Conservation (phyloP, 2,329 filamentous ascomycete species). For the Phoma sp. region DNA sequence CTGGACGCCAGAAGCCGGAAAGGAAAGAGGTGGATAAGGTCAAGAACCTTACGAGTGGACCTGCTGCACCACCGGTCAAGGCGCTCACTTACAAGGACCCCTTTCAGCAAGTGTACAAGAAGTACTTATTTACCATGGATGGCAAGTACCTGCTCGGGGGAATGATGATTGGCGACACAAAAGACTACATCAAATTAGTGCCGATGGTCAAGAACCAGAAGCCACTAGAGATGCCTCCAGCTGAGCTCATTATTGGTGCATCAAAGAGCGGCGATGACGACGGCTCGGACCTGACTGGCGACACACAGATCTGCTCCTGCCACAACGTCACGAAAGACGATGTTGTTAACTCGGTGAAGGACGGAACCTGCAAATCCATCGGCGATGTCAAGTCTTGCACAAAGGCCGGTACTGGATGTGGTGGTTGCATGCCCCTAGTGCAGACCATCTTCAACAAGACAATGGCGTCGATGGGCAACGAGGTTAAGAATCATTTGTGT, state of each 20-base stretch:
- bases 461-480: conserved; percentile 83
- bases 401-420: conserved; percentile 89
- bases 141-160: conserved; percentile 91
- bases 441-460: conserved; percentile 89
- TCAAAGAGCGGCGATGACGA: conserved; percentile 73
- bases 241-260: conserved; percentile 82
- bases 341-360: conserved; percentile 73
- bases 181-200: conserved; percentile 87
- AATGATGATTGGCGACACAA: conserved; percentile 96
- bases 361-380: conserved; percentile 80
- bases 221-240: conserved; percentile 75
- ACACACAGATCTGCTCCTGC: conserved; percentile 89
- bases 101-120: conserved; percentile 89
- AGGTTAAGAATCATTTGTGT: conserved; percentile 86
- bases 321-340: conserved; percentile 92
- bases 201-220: conserved; percentile 87
- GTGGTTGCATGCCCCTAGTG: conserved; percentile 87
- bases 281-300: conserved; percentile 78
- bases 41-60: conserved; percentile 62
- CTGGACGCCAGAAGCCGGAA: conserved; percentile 59
- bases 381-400: conserved; percentile 87
- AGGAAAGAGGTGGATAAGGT: conserved; percentile 56
- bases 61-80: conserved; percentile 71
- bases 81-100: conserved; percentile 88
- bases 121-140: conserved; percentile 88